These are phyloP conservation scores for Mortierella sp. DNA, from an alignment of 371 early-diverging fungal species.

Conservation along the genomic window DNA sequence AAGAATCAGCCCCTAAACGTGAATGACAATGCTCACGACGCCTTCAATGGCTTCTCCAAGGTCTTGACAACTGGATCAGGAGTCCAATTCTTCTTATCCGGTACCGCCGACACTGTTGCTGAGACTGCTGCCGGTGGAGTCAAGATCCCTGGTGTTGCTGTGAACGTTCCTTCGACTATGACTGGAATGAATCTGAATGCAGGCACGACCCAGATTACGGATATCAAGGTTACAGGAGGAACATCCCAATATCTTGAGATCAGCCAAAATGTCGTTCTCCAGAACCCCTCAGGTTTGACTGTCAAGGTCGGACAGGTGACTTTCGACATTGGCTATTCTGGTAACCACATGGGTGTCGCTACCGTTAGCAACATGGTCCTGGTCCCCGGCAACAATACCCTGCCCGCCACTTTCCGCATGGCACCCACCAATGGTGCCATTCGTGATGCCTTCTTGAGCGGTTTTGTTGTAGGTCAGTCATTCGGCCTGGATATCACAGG, in stretches of 20 bases:
- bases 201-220: constrained; percentile 56
- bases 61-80: constrained; percentile 57
- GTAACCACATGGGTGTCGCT: constrained; percentile 52
- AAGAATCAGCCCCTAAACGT: constrained; percentile 57
- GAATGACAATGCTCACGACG: constrained; percentile 33
- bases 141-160: constrained; percentile 58
- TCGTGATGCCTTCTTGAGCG: constrained; percentile 43
- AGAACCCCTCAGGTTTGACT: constrained; percentile 66
- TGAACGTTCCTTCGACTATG: constrained; percentile 60
- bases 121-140: constrained; percentile 65
- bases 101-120: constrained; percentile 61
- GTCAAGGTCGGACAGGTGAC: constrained; percentile 62
- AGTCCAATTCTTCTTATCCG: constrained; percentile 60
- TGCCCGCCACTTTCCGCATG: constrained; percentile 56
- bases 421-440: constrained; percentile 12
- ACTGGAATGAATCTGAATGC: constrained; percentile 59
- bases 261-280: constrained; percentile 56
- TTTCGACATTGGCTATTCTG: constrained; percentile 58
- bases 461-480: constrained; percentile 48
- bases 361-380: constrained; percentile 52
- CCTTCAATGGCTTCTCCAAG: constrained; percentile 59
- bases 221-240: constrained; percentile 59
- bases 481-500: constrained; percentile 60
- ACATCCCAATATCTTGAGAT: constrained; percentile 56
- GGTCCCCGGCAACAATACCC: constrained; percentile 60